Base-by-base conservation (phyloP, 2,329 filamentous ascomycete genomes). In the Akanthomyces uredinophilus region DNA sequence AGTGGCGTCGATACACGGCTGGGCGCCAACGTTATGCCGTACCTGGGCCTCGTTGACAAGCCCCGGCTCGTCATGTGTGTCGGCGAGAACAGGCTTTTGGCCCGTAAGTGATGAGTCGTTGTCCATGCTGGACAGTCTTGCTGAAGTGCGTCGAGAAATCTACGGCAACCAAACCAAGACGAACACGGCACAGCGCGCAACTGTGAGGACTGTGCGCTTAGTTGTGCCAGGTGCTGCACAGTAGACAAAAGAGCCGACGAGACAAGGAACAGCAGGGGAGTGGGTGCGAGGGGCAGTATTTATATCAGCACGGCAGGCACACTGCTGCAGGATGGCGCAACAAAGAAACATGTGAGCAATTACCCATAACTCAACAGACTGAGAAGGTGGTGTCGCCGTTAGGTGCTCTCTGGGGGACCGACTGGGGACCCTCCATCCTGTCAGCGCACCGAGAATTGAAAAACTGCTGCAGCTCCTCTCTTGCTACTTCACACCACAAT, bases 21-120 rank as follows among this genome's bases (percentile, higher is more conserved):
- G 29, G 27, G 70, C 69, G 49, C 66, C 60, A 37, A 24, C 8
- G 18, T 27, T 4, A 27, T 47, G 58, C 14, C 49, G 49, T 16
- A 53, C 24, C 39, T 44, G 37, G 4, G 58, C 24, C 6, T 53
- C 58, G 49, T 41, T 22, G 2, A 53, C 49, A 11, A 46, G 29
- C 49, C 37, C 58, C 18, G 49, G 20, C 11, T 32, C 49, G 49
- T 46, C 29, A 16, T 60, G 58, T 4, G 24, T 2, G 27, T 60
- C 27, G 27, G 49, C 49, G 39, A 53, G 20, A 14, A 60, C 49
- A 20, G 49, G 58, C 58, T 60, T 60, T 16, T 60, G 58, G 20
- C 58, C 39, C 3, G 58, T 53, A 4, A 60, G 18, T 32, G 35
- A 29, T 29, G 58, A 32, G 58, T 60, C 58, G 58, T 37, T 29